Evolutionary conservation across 78 protist species (phyloP), one percentile per base, ranked within the genome.

Genomic region (Dictyostelium capitatum): DNA sequence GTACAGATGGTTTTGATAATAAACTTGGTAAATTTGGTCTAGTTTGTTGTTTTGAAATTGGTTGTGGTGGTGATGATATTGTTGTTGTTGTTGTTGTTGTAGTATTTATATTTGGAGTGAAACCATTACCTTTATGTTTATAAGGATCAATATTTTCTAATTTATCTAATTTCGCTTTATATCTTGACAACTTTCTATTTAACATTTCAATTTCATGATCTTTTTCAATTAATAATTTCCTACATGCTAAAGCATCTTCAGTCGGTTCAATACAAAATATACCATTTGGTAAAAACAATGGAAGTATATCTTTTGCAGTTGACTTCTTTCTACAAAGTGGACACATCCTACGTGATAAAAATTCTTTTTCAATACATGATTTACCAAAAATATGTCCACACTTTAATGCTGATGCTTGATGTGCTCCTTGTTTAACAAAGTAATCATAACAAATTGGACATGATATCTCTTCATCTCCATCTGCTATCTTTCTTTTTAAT

Each of bases 351-450:
- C 25, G n/a, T 59, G 32, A 59, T 59, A 59, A 59, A 10, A 59
- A n/a, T 20, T 14, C 32, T 30, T 78, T 70, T 30, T 83, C 32
- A 10, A 37, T 10, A 72, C 56, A 83, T 11, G 9, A 4, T 53
- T 57, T 72, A 23, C 90, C 79, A 83, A 53, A 83, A 11, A 83
- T 70, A 53, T 83, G 90, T 15, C 90, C 90, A 83, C 90, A 83
- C 41, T 72, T 83, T 2, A 83, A 37, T 43, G 80, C 1, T 43
- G 19, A 6, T 9, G 90, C 57, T 72, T 37, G 56, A n/a, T 83
- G 90, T 7, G 51, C 19, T n/a, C 72, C 81, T 14, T 54, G 19
- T 2, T 17, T 32, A 72, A 70, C 72, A 72, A 69, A 83, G 14
- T 37, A 50, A 23, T 83, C 90, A 1, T 41, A 50, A 83, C 90